These are phyloP conservation scores for Luffa aegyptiaca DNA, from an alignment of 306 rosid species.

Conservation along the genomic window DNA sequence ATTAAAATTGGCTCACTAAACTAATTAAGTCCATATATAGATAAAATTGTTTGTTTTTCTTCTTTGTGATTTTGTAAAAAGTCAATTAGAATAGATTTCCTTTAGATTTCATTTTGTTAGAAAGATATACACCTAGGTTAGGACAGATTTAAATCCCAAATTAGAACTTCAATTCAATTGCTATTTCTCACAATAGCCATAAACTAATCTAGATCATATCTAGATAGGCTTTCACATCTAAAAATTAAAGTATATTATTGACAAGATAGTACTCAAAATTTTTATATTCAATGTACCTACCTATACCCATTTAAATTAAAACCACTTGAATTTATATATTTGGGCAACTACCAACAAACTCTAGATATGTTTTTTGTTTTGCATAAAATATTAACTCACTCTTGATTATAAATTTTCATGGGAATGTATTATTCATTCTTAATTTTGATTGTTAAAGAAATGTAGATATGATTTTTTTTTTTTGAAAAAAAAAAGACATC, in stretches of 20 bases:
- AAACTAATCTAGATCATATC: not conserved
- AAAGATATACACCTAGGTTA: not conserved
- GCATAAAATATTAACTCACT: too few relatives aligned
- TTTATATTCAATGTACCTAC: not conserved
- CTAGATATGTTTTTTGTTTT: too few relatives aligned
- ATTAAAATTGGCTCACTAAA: too few relatives aligned
- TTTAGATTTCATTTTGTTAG: not conserved
- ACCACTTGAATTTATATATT: not conserved
- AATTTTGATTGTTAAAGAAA: too few relatives aligned
- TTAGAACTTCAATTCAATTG: not conserved
- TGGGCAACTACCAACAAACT: not conserved
- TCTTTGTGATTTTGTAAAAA: too few relatives aligned
- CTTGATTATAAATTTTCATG: too few relatives aligned
- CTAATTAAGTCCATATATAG: too few relatives aligned
- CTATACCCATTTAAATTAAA: too few relatives aligned
- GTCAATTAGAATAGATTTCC: not conserved
- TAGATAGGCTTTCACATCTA: not conserved
- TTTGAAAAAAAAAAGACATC: too few relatives aligned
- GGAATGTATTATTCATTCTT: too few relatives aligned
- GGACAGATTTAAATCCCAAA: not conserved
- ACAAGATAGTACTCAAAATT: not conserved
- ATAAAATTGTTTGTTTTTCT: too few relatives aligned
- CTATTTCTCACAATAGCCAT: not conserved
- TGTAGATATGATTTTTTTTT: too few relatives aligned
- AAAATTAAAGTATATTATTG: not conserved